Conservation (phyloP, 768 basidiomycete genomes). For the Mycena amicta region DNA sequence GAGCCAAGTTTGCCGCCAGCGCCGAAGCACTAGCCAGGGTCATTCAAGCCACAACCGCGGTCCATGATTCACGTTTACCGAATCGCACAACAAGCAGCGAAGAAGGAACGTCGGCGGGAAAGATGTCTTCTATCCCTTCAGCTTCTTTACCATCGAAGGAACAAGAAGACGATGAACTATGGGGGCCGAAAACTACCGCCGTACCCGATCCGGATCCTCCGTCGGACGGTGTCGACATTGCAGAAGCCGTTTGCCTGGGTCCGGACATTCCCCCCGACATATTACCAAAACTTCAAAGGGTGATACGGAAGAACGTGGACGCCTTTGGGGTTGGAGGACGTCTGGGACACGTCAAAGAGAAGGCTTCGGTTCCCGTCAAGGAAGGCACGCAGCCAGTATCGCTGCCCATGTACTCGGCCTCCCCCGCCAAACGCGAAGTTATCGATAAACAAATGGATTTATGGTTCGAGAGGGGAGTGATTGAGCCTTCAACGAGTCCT, state of each 20-base stretch:
- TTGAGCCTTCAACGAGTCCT: too few species aligned
- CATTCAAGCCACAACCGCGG: neutral
- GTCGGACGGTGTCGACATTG: conserved; percentile 7
- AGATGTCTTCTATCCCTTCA: too few species aligned
- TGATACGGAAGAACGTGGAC: conserved; percentile 7
- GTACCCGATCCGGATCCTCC: conserved; percentile 14
- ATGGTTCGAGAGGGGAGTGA: too few species aligned
- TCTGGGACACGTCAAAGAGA: conserved; percentile 19
- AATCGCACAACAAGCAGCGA: too few species aligned
- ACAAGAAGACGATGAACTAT: conserved; percentile 23
- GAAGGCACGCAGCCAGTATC: conserved; percentile 21
- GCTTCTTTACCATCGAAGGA: conserved; percentile 1
- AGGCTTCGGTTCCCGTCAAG: conserved; percentile 21
- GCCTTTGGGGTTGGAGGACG: too few species aligned
- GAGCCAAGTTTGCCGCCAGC: neutral
- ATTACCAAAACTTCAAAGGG: neutral
- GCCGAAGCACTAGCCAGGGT: conserved; percentile 3
- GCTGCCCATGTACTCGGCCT: conserved; percentile 25
- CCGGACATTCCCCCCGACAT: conserved; percentile 17
- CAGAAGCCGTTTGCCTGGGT: conserved; percentile 16
- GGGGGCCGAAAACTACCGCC: too few species aligned
- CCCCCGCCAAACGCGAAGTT: conserved; percentile 26
- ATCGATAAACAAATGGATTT: conserved; percentile 34
- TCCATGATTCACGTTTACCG: too few species aligned
- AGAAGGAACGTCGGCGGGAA: too few species aligned